Conservation (phyloP, 2,329 filamentous ascomycete genomes). For the Truncatella angustata region DNA sequence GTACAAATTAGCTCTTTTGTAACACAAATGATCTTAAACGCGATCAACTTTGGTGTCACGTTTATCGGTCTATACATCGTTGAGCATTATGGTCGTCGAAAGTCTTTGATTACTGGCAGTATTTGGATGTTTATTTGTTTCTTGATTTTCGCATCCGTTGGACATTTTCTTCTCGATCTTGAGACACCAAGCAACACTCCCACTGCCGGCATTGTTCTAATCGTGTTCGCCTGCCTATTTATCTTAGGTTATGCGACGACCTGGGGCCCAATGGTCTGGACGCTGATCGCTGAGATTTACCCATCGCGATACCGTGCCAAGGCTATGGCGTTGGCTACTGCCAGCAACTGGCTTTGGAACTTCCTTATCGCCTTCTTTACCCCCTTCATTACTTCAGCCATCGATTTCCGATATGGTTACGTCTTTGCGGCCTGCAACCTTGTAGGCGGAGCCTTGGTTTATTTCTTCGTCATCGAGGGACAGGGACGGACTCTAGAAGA, state of each 20-base stretch:
- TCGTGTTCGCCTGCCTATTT: constrained; percentile 62
- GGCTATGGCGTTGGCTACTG: constrained; percentile 59
- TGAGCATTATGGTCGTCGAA: constrained; percentile 64
- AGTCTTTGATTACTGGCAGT: constrained; percentile 60
- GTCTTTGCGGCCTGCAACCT: constrained; percentile 74
- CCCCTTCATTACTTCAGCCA: constrained; percentile 70
- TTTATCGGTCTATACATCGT: constrained; percentile 70
- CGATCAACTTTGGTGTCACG: constrained; percentile 66
- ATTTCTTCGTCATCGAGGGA: constrained; percentile 75
- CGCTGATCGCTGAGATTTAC: constrained; percentile 64
- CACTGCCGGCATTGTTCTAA: constrained; percentile 56
- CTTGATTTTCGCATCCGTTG: constrained; percentile 54
- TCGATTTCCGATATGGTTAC: constrained; percentile 72
- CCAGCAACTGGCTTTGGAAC: constrained; percentile 69
- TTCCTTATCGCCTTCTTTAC: constrained; percentile 78
- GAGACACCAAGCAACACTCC: constrained; percentile 31
- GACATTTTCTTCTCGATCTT: constrained; percentile 45
- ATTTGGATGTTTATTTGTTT: constrained; percentile 62
- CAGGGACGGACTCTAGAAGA: constrained; percentile 74
- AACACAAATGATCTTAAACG: constrained; percentile 65
- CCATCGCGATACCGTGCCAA: constrained; percentile 60
- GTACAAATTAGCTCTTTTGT: constrained; percentile 58
- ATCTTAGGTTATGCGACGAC: constrained; percentile 66
- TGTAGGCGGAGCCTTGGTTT: constrained; percentile 63
- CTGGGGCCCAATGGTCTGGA: constrained; percentile 66